Conservation (phyloP, 2,329 filamentous ascomycete species). For the Clonostachys solani region DNA sequence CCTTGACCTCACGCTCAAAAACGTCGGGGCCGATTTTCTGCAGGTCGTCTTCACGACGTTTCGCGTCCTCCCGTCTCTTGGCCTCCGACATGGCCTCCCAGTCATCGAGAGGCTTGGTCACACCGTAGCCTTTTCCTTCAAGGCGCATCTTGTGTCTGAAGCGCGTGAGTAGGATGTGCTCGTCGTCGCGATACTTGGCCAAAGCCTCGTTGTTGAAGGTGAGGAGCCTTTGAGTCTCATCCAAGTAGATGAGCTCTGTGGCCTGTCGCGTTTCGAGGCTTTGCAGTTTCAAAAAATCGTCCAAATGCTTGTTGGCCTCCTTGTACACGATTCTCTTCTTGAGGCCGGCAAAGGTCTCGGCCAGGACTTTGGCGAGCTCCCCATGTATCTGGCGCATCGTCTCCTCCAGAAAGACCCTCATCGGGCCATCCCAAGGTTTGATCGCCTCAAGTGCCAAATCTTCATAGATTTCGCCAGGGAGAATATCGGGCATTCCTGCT, state of each 20-base stretch:
- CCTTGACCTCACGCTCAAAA: conserved; percentile 55
- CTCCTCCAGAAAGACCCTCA: conserved; percentile 40
- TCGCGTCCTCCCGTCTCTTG: conserved; percentile 37
- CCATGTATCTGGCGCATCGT: conserved; percentile 43
- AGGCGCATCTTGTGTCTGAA: conserved; percentile 46
- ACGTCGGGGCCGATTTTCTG: conserved; percentile 50
- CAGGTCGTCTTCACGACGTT: conserved; percentile 32
- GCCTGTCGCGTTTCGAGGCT: conserved; percentile 25
- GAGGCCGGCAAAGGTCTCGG: conserved; percentile 37
- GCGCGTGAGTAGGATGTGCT: conserved; percentile 38
- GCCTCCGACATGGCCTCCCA: conserved; percentile 45
- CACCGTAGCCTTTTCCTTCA: conserved; percentile 27
- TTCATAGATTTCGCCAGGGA: conserved; percentile 57
- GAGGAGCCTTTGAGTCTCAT: conserved; percentile 52
- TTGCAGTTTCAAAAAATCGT: conserved; percentile 35
- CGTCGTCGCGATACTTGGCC: conserved; percentile 35
- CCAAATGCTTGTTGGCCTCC: conserved; percentile 36
- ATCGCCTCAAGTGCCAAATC: conserved; percentile 53
- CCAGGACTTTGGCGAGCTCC: conserved; percentile 41
- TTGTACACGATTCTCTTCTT: conserved; percentile 45
- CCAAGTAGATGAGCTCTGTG: conserved; percentile 39
- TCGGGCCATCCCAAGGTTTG: conserved; percentile 50
- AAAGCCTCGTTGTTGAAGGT: conserved; percentile 51
- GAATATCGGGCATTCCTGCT: conserved; percentile 54
- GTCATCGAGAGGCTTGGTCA: conserved; percentile 19